Base-by-base conservation (phyloP, 345 rosid species). In the Microthlaspi erraticum region DNA sequence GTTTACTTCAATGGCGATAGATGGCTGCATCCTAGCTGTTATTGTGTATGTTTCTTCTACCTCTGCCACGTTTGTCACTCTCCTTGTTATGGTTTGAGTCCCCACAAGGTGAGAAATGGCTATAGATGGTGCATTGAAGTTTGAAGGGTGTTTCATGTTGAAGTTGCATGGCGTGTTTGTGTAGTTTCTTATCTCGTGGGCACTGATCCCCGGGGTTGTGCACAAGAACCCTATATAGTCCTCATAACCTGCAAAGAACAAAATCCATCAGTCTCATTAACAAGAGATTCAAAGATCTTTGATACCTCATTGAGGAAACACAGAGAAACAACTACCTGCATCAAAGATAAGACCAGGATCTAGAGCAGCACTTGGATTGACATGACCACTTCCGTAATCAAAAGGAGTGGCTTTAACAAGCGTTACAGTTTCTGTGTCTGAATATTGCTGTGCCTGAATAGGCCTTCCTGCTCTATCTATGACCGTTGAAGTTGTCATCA, bases 211-310 rank as follows among this genome's bases (percentile, higher is more conserved):
- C 0, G 98, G 94, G 10, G 99, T 95, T 18, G 98, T 86, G 82
- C 98, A 95, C 60, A 95, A 77, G 91, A 95, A 95, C n/a, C 95
- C 97, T 76, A 92, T 60, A 81, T 92, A 95, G 80, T 92, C 99
- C 48, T 77, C 76, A 48, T 86, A 94, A 54, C 98, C 99, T 94
- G 53, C 42, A 39, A 0, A 56, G 51, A 18, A 18, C 18, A 53
- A n/a, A 12, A 26, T 39, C 2, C 14, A 37, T 56, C 12, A 2
- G 31, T 50, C 42, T 20, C 12, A 12, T 36, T n/a, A 10, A 23
- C 23, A 33, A 55, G 36, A 41, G 70, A 34, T 32, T 31, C 6
- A 64, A 64, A 56, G 34, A 56, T 71, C 45, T 7, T 70, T 60
- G 32, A 26, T 17, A 31, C 33, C 41, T 23, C 17, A 64, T 16